Base-by-base conservation (phyloP, 2,329 filamentous ascomycete species). In the Sporothrix luriei region DNA sequence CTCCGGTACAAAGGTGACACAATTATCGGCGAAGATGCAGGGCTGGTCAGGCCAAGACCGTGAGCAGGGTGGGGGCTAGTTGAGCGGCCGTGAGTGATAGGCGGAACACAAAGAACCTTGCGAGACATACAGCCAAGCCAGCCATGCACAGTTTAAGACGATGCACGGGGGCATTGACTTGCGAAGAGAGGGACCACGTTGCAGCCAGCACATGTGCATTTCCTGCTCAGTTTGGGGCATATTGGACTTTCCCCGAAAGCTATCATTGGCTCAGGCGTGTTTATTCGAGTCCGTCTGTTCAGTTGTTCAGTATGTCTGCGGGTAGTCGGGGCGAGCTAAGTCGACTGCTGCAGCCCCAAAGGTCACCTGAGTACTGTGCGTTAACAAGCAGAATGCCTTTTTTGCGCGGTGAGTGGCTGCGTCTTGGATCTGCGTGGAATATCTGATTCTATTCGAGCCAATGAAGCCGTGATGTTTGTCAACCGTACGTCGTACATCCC, bases 321-420 rank as follows among this genome's bases (percentile, higher is more conserved):
- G 38, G 57, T 16, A 62, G 26, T 26, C 26, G 43, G 40, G 29
- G 54, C 43, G 66, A 68, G 66, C 43, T 29, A 19, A 38, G 54
- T 21, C 16, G 29, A 10, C 49, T 43, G 29, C 48, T 43, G 29
- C n/a, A n/a, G n/a, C n/a, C 26, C 21, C 38, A 11, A 2, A 29
- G 61, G 24, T 71, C 70, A 69, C 68, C 49, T 69, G 68, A 67
- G 24, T 62, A 19, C 5, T 40, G 11, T 55, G 54, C 54, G 66
- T 48, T 1, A 6, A 21, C 16, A 33, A 46, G 57, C 57, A 21
- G n/a, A 13, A 46, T 21, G 57, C 57, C 57, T 6, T 43, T 21
- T 26, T 61, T 62, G 57, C 40, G 38, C 38, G 13, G 38, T 62
- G 57, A 46, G 38, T 46, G 13, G 38, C 38, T 62, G 33, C 38